phyloP scores from a whole-genome alignment of 768 basidiomycete genomes.

The Leccinum broughii region DNA sequence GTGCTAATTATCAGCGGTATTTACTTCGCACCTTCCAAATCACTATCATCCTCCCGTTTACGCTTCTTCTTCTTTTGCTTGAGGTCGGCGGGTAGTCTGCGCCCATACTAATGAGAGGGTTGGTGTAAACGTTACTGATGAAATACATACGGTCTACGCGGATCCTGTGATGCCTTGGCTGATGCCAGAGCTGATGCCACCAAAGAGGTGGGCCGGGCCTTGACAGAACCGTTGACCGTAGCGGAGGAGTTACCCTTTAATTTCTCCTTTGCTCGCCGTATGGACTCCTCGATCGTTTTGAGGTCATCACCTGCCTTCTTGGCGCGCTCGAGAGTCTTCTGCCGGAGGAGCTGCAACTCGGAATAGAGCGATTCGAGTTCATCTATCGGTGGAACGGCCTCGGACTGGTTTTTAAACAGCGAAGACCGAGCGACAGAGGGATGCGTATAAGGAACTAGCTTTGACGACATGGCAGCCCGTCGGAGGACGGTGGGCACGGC shows the following conservation, averaged over 20 bases:
- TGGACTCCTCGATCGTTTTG: constrained; percentile 71
- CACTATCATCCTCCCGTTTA: constrained; percentile 78
- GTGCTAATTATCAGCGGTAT: constrained; percentile 2
- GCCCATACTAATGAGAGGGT: background rate
- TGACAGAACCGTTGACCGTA: constrained; percentile 38
- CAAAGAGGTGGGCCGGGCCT: constrained; percentile 49
- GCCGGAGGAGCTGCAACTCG: constrained; percentile 57
- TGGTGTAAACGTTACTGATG: constrained; percentile 18
- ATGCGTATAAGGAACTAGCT: constrained; percentile 49
- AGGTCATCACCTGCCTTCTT: constrained; percentile 79
- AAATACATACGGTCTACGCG: constrained; percentile 56
- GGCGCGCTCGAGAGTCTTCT: constrained; percentile 57
- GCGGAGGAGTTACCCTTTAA: constrained; percentile 57
- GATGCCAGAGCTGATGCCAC: constrained; percentile 49
- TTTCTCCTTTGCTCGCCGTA: constrained; percentile 74
- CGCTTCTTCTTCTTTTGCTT: constrained; percentile 88
- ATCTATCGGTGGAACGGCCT: constrained; percentile 66
- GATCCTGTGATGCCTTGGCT: constrained; percentile 56
- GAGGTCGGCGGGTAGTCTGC: constrained; percentile 46
- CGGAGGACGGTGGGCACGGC: background rate
- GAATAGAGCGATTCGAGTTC: constrained; percentile 66
- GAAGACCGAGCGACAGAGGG: constrained; percentile 55
- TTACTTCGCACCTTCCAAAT: constrained; percentile 57
- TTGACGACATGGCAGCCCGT: constrained; percentile 55
- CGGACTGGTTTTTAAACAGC: constrained; percentile 63